Conservation (phyloP, 228 moss, liverwort and hornwort genomes). For the Sphagnum fallax region DNA sequence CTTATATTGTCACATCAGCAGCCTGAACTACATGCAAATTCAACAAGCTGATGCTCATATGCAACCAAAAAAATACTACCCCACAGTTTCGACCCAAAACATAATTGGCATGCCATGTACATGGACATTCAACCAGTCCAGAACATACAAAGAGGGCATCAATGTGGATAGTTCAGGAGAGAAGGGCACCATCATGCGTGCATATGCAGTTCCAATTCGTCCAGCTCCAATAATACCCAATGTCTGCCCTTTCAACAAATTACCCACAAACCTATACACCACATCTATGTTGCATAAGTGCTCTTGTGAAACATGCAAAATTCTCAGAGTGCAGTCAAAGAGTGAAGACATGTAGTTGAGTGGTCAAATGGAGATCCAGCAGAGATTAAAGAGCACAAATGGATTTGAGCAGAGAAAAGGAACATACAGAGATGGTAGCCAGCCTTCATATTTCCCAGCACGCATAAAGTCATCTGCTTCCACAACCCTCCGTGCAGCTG, state of each 20-base stretch:
- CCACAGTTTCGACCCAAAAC: not conserved
- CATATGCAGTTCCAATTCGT: slow-evolving; percentile 91
- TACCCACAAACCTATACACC: slow-evolving; percentile 77
- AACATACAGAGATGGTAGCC: slow-evolving; percentile 86
- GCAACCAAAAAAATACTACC: not conserved
- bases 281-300: too few species aligned
- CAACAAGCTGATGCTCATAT: not conserved
- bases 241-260: slow-evolving; percentile 88
- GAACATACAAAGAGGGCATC: too few species aligned
- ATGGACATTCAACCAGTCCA: too few species aligned
- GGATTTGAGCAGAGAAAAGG: not conserved
- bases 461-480: slow-evolving; percentile 97
- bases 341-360: too few species aligned
- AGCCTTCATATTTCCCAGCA: slow-evolving; percentile 93
- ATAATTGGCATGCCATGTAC: too few species aligned
- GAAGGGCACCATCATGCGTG: slow-evolving; percentile 85
- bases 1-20: not conserved
- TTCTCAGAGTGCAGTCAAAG: not conserved
- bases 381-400: too few species aligned
- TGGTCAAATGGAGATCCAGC: too few species aligned
- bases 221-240: slow-evolving; percentile 97
- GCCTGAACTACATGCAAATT: not conserved
- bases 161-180: not conserved
- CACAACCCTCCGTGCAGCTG: slow-evolving; percentile 90
- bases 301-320: not conserved